Evolutionary conservation across 768 basidiomycete species (phyloP).

Genomic region (Tulasnella sp.): DNA sequence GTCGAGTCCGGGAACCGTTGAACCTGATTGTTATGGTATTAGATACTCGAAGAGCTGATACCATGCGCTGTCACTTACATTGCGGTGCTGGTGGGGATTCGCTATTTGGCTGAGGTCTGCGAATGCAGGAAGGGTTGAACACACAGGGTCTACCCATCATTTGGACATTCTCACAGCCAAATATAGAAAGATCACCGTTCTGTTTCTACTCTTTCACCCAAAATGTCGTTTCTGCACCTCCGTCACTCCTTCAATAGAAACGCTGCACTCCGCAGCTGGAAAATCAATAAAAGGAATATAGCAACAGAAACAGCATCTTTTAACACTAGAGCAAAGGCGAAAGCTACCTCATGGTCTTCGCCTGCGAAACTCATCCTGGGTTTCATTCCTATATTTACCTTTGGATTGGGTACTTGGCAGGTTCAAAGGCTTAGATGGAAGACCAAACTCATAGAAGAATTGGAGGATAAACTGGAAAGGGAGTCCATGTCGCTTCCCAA

Average conservation of each 20-base stretch:
- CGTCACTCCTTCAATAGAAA: no score
- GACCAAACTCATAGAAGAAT: conserved; percentile 78
- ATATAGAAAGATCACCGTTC: not conserved
- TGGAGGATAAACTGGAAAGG: conserved; percentile 76
- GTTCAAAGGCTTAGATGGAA: conserved; percentile 91
- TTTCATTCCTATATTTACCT: conserved; percentile 80
- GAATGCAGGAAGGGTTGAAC: no score
- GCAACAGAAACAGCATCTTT: conserved; percentile 8
- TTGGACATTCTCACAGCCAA: not conserved
- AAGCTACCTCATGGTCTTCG: conserved; percentile 13
- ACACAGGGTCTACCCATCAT: not conserved
- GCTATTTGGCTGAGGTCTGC: no score
- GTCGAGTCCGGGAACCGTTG: conserved; percentile 1
- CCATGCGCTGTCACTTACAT: not conserved
- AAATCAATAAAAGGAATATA: conserved; percentile 9
- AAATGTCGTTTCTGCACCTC: not conserved
- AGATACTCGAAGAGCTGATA: not conserved
- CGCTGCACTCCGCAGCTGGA: not conserved
- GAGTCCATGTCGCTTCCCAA: conserved; percentile 67
- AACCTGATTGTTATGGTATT: conserved; percentile 1
- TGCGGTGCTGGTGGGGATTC: not conserved
- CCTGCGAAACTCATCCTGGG: conserved; percentile 40
- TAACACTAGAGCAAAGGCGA: not conserved
- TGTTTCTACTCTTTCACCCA: not conserved
- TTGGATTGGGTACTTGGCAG: conserved; percentile 88